Evolutionary conservation across 768 basidiomycete genomes (phyloP), one percentile per base, ranked within the genome.

Genomic region (Phlebiopsis flavidoalba): DNA sequence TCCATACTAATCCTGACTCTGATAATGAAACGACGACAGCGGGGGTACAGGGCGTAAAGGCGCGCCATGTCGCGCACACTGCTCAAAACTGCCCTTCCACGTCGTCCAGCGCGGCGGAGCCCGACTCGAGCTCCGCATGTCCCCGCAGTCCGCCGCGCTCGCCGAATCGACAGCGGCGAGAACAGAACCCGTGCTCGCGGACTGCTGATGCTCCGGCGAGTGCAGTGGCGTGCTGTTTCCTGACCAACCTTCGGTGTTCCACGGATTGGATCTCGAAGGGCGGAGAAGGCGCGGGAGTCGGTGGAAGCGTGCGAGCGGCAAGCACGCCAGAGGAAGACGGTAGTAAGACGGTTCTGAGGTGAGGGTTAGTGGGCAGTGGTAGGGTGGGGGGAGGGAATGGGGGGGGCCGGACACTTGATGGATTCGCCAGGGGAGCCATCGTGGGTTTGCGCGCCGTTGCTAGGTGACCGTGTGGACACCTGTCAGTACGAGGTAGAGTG

Each of bases 241-340:
- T 77, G 82, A 62, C 26, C n/a, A n/a, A n/a, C 82, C 83, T 46
- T 80, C 73, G 64, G 75, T 73, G 68, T 87, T 88, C 24, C 86
- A n/a, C 88, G 8, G 83, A 76, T 64, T 87, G 83, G 21, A 83
- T 73, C 64, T 86, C 85, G 67, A 88, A 87, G 0, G n/a, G 83
- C 81, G 64, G 84, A 81, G 53, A 78, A 79, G 51, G 80, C 77
- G 2, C 74, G 75, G 1, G 85, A n/a, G n/a, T n/a, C 77, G 15
- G 84, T 81, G 61, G 87, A 84, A n/a, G n/a, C n/a, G 61, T 83
- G 80, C 3, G 79, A 73, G 24, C 87, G n/a, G 83, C 8, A 87
- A 82, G 53, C 86, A 83, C n/a, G 37, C 88, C 88, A n/a, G 33
- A 91, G 77, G 81, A 87, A 90, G 64, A 91, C 83, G n/a, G 69